Percentiles rank a stretch among this genome's conserved stretches.
Conservation (phyloP, 1,284 basidiomycete genomes). For the Pholiota adiposa region DNA sequence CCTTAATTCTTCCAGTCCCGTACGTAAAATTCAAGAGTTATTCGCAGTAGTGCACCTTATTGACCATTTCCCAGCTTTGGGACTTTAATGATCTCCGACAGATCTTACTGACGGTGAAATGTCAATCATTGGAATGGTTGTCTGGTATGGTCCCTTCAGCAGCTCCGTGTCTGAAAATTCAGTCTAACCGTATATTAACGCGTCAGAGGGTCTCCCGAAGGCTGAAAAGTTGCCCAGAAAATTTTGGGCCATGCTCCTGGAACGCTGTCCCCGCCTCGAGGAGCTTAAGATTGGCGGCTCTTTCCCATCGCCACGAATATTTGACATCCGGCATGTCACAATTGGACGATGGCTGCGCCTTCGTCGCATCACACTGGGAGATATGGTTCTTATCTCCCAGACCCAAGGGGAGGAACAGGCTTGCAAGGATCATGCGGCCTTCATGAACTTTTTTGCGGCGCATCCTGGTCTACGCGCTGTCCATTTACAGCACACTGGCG, state of each 20-base stretch:
- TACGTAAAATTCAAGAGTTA: conserved; percentile 31
- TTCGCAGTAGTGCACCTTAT: background rate
- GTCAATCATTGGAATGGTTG: conserved; percentile 50
- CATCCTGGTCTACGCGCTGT: conserved; percentile 48
- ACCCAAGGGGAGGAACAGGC: conserved; percentile 26
- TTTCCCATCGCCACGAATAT: conserved; percentile 43
- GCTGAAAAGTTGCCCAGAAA: conserved; percentile 43
- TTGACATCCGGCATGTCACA: conserved; percentile 49
- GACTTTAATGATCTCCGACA: conserved; percentile 53
- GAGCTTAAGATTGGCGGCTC: conserved; percentile 51
- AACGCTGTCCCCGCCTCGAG: conserved; percentile 53
- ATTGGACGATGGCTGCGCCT: conserved; percentile 56
- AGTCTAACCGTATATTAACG: background rate
- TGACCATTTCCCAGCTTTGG: conserved; percentile 45
- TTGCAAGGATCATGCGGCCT: conserved; percentile 37
- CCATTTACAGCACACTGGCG: conserved; percentile 43
- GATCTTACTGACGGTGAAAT: conserved; percentile 55
- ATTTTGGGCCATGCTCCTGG: conserved; percentile 65
- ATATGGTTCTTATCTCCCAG: conserved; percentile 42
- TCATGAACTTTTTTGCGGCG: conserved; percentile 51
- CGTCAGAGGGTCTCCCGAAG: conserved; percentile 43
- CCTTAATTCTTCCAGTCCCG: conserved; percentile 48
- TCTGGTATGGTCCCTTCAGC: conserved; percentile 38
- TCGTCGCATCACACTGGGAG: conserved; percentile 50
- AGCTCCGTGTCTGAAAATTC: background rate